phyloP scores from a whole-genome alignment of 2,329 filamentous ascomycete genomes.

The Botrytis porri region DNA sequence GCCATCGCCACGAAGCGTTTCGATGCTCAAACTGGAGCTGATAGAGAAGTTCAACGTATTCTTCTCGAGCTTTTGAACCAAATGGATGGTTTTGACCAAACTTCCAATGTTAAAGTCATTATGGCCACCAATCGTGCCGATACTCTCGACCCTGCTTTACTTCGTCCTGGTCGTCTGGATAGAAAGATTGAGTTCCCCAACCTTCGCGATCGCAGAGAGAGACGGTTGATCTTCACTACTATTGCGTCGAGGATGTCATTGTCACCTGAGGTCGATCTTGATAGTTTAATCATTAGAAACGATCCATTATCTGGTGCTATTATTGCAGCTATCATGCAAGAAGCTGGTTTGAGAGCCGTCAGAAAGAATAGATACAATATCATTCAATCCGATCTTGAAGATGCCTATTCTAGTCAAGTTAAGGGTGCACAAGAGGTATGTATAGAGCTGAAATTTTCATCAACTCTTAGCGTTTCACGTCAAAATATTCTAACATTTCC shows the following conservation, averaged over 20 bases:
- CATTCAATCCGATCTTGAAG: slow-evolving; percentile 93
- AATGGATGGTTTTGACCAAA: slow-evolving; percentile 99
- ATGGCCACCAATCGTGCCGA: slow-evolving; percentile 99
- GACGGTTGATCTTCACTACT: slow-evolving; percentile 94
- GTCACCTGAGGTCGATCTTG: slow-evolving; percentile 92
- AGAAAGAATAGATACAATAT: slow-evolving; percentile 99
- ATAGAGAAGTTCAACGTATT: slow-evolving; percentile 98
- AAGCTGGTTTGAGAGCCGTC: slow-evolving; percentile 89
- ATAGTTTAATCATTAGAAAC: slow-evolving; percentile 93
- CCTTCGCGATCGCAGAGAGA: slow-evolving; percentile 87
- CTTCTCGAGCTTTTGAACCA: slow-evolving; percentile 96
- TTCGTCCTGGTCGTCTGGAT: slow-evolving; percentile 92
- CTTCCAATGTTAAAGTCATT: slow-evolving; percentile 98
- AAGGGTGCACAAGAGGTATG: slow-evolving; percentile 70
- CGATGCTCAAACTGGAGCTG: slow-evolving; percentile 95
- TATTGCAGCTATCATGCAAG: slow-evolving; percentile 99
- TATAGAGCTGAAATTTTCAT: slow-evolving; percentile 43
- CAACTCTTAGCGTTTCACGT: not conserved
- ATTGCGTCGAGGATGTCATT: slow-evolving; percentile 97
- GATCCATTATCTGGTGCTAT: slow-evolving; percentile 93
- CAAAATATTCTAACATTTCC: slow-evolving; percentile 37
- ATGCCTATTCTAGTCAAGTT: slow-evolving; percentile 95
- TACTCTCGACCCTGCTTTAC: slow-evolving; percentile 89
- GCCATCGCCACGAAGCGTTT: slow-evolving; percentile 99
- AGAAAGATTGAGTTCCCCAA: slow-evolving; percentile 99